These are phyloP conservation scores for Dothideomycetes sp. DNA, from an alignment of 2,329 filamentous ascomycete genomes.

Conservation along the genomic window DNA sequence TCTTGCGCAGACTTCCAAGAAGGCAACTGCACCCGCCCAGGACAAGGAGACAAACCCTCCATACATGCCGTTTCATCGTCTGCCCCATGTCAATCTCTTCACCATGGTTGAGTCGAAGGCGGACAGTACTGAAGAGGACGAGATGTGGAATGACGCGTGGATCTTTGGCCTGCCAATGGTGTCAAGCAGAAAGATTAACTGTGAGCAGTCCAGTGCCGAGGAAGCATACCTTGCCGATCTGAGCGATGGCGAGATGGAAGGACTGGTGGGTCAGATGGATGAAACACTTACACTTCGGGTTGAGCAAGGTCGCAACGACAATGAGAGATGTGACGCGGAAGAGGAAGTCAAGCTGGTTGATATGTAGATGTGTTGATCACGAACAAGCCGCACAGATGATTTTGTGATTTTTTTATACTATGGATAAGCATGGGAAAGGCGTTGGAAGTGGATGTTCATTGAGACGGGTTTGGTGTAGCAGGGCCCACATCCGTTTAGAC, in stretches of 20 bases:
- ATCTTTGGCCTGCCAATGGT: constrained; percentile 10
- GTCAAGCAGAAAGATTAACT: constrained; percentile 4
- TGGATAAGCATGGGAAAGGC: no score
- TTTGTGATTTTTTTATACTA: no score
- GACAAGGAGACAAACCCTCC: constrained; percentile 85
- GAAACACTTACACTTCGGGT: constrained; percentile 11
- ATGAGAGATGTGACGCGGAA: not conserved
- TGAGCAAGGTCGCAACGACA: not conserved
- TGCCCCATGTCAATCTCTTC: constrained; percentile 70
- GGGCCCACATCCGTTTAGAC: no score
- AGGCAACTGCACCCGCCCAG: constrained; percentile 46
- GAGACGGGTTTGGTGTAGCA: no score
- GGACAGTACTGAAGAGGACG: not conserved
- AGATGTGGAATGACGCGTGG: not conserved
- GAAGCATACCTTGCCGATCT: constrained; percentile 7
- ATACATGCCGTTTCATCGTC: constrained; percentile 93
- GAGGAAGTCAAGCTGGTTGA: constrained; percentile 3
- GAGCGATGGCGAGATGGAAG: constrained; percentile 15
- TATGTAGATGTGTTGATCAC: no score
- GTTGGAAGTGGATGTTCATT: no score
- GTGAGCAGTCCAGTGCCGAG: constrained; percentile 1
- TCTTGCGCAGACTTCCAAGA: not conserved
- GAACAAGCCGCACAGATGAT: no score
- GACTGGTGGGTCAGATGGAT: constrained; percentile 15
- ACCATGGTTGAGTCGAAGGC: constrained; percentile 42